Percentiles rank a stretch among this genome's conserved stretches.
These are phyloP conservation scores for Pythium dissotocum DNA, from an alignment of 352 stramenopile genomes.

Conservation along the genomic window DNA sequence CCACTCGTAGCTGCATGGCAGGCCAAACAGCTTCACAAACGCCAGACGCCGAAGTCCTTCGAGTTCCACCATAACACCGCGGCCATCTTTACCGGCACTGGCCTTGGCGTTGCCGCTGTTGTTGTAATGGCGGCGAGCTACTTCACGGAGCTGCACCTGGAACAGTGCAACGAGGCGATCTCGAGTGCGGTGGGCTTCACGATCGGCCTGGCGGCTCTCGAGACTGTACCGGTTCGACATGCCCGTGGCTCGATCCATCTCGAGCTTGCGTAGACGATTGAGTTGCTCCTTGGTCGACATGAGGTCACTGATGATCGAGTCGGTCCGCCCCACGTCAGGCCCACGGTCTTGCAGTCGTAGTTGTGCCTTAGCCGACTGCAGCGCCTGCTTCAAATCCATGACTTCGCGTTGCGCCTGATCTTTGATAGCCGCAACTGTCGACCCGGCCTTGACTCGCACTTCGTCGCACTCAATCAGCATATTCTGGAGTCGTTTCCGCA, in stretches of 20 bases:
- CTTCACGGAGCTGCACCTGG: conserved; percentile 48
- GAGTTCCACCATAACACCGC: conserved; percentile 39
- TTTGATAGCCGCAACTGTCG: conserved; percentile 48
- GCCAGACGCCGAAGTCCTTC: conserved; percentile 60
- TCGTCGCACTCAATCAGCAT: conserved; percentile 82
- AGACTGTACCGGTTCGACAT: conserved; percentile 51
- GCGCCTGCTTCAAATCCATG: conserved; percentile 43
- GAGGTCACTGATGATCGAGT: conserved; percentile 62
- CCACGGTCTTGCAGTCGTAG: conserved; percentile 61
- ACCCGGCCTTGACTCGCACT: conserved; percentile 53
- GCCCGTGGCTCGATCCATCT: conserved; percentile 46
- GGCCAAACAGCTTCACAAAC: conserved; percentile 64
- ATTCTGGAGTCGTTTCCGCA: conserved; percentile 71
- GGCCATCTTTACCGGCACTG: conserved; percentile 6
- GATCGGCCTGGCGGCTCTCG: conserved; percentile 57
- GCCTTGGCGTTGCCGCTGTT: conserved; percentile 13
- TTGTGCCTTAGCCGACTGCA: conserved; percentile 47
- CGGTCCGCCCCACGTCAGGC: conserved; percentile 43
- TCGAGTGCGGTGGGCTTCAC: conserved; percentile 49
- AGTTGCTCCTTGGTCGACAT: conserved; percentile 43
- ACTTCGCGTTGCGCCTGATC: conserved; percentile 52
- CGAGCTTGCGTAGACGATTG: conserved; percentile 46
- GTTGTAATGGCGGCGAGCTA: conserved; percentile 36
- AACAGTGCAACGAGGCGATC: conserved; percentile 49
- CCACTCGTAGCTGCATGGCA: conserved; percentile 52